Percentiles rank a stretch among this genome's conserved stretches.
phyloP scores from a whole-genome alignment of 495 filamentous ascomycete species.

The Annulohypoxylon maeteangense region DNA sequence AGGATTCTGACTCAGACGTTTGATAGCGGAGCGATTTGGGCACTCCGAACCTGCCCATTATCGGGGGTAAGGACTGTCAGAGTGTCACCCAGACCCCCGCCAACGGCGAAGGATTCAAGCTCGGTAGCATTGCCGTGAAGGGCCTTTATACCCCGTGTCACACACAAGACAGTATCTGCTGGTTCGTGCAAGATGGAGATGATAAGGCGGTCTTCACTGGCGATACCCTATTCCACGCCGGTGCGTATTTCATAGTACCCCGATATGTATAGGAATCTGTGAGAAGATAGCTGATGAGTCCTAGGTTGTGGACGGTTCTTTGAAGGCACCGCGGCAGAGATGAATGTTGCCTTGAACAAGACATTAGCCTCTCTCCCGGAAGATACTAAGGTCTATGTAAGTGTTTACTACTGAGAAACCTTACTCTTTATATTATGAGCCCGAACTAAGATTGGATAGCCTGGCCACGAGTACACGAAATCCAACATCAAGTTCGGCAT shows the following conservation, averaged over 20 bases:
- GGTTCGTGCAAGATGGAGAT: slow-evolving; percentile 78
- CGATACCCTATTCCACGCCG: slow-evolving; percentile 94
- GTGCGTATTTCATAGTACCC: slow-evolving; percentile 54
- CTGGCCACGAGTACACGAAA: slow-evolving; percentile 97
- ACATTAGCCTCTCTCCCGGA: slow-evolving; percentile 83
- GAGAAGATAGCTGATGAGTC: slow-evolving; percentile 5
- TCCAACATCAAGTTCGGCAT: slow-evolving; percentile 88
- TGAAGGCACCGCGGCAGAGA: slow-evolving; percentile 88
- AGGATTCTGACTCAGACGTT: slow-evolving; percentile 12
- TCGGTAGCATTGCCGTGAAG: slow-evolving; percentile 87
- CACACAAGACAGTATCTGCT: slow-evolving; percentile 98
- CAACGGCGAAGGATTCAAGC: slow-evolving; percentile 80
- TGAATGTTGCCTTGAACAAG: slow-evolving; percentile 92
- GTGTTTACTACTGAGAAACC: slow-evolving; percentile 40
- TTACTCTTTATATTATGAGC: neutral
- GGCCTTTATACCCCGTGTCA: slow-evolving; percentile 97
- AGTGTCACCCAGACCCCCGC: slow-evolving; percentile 77
- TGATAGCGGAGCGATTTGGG: slow-evolving; percentile 73
- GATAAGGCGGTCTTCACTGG: slow-evolving; percentile 92
- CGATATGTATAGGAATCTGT: neutral
- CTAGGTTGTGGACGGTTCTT: slow-evolving; percentile 96
- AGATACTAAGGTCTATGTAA: slow-evolving; percentile 91
- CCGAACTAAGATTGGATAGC: slow-evolving; percentile 58
- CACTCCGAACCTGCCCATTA: slow-evolving; percentile 69
- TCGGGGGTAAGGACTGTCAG: slow-evolving; percentile 89